These are phyloP conservation scores for Capsicum pubescens DNA, from an alignment of 257 asterid species.

Conservation along the genomic window DNA sequence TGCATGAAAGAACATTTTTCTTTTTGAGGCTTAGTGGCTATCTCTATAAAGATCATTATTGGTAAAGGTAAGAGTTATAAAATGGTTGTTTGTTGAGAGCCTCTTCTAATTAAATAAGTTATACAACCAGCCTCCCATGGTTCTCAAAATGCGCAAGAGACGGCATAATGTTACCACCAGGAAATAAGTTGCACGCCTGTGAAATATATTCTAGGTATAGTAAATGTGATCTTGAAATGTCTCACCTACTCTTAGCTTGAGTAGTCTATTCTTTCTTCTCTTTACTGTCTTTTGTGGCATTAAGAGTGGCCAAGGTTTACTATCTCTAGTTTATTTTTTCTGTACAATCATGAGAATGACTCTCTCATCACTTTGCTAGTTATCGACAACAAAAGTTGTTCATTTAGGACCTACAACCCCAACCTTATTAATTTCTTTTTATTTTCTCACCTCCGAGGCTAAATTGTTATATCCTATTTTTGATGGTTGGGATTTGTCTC, in stretches of 20 bases:
- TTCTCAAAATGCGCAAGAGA: background rate
- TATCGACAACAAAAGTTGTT: background rate
- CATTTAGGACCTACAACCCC: background rate
- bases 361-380: background rate
- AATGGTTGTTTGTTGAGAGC: background rate
- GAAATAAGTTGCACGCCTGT: background rate
- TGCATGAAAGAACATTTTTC: background rate
- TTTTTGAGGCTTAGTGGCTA: background rate
- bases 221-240: background rate
- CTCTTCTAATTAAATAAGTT: background rate
- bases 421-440: background rate
- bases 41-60: background rate
- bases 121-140: background rate
- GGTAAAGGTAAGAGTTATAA: background rate
- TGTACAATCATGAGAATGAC: background rate
- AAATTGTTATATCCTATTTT: background rate
- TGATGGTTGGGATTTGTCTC: background rate
- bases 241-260: background rate
- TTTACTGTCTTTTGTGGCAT: background rate
- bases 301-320: background rate
- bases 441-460: background rate
- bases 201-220: background rate
- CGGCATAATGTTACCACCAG: background rate
- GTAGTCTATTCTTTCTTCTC: background rate
- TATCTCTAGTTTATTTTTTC: background rate